Evolutionary conservation across 1,284 basidiomycete species (phyloP).

Genomic region (Trichosporon sp.): DNA sequence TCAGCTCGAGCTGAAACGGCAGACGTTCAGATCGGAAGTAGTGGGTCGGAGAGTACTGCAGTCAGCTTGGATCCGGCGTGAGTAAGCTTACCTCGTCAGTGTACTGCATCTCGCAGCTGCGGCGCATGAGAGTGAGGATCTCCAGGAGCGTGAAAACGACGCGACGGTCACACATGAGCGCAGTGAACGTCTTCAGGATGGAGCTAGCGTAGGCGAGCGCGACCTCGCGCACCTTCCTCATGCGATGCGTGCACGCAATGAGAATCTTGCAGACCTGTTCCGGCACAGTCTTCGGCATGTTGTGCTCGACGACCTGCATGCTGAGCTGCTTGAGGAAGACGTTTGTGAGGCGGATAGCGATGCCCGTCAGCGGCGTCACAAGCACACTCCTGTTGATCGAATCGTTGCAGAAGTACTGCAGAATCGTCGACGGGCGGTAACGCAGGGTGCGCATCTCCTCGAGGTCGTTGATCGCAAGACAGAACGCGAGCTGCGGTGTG

Average conservation of each 20-base stretch:
- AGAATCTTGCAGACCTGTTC: slow-evolving; percentile 76
- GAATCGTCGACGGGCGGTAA: slow-evolving; percentile 78
- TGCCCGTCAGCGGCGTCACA: slow-evolving; percentile 74
- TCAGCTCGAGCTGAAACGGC: slow-evolving; percentile 74
- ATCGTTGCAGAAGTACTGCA: slow-evolving; percentile 87
- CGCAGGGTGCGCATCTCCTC: slow-evolving; percentile 82
- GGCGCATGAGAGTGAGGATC: slow-evolving; percentile 82
- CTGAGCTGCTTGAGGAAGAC: slow-evolving; percentile 69
- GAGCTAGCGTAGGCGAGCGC: slow-evolving; percentile 81
- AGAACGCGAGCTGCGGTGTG: slow-evolving; percentile 82
- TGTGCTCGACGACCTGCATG: slow-evolving; percentile 73
- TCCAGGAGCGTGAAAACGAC: slow-evolving; percentile 89
- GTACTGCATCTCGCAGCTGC: slow-evolving; percentile 87
- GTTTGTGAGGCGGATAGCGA: slow-evolving; percentile 75
- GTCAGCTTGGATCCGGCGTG: slow-evolving; percentile 13
- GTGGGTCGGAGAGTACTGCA: slow-evolving; percentile 82
- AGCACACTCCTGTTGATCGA: slow-evolving; percentile 71
- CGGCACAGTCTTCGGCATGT: slow-evolving; percentile 71
- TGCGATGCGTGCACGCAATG: slow-evolving; percentile 78
- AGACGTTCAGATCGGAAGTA: slow-evolving; percentile 78
- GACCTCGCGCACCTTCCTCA: slow-evolving; percentile 76
- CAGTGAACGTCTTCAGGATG: slow-evolving; percentile 89
- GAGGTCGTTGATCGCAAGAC: slow-evolving; percentile 84
- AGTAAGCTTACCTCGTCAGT: slow-evolving; percentile 72
- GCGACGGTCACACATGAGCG: slow-evolving; percentile 85